Percentiles rank a stretch among this genome's conserved stretches.
These are phyloP conservation scores for Neurospora pannonica DNA, from an alignment of 495 filamentous ascomycete genomes.

Conservation along the genomic window DNA sequence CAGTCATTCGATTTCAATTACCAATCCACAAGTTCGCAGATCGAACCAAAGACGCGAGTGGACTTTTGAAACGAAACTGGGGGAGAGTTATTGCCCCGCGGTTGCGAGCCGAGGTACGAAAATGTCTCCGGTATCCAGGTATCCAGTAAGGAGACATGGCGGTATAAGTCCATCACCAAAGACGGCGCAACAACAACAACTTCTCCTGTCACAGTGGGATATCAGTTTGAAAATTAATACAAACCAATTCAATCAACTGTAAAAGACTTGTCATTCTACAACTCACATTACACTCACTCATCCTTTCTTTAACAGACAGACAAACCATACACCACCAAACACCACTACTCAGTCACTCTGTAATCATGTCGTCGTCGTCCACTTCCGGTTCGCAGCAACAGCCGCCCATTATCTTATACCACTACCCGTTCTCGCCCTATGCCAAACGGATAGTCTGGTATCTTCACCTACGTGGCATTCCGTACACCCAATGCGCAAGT, in stretches of 20 bases:
- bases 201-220: too few relatives aligned
- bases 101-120: not conserved
- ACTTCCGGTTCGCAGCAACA: slow-evolving; percentile 4
- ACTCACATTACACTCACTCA: not conserved
- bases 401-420: slow-evolving; percentile 41
- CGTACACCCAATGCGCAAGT: slow-evolving; percentile 48
- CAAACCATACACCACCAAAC: not conserved
- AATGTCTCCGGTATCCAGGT: not conserved
- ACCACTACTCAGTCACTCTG: not conserved
- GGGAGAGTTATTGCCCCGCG: not conserved
- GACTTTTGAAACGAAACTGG: not conserved
- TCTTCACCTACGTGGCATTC: slow-evolving; percentile 46
- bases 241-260: not conserved
- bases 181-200: not conserved
- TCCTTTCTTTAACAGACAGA: not conserved
- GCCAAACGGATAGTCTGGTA: slow-evolving; percentile 51
- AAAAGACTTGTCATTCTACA: not conserved
- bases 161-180: not conserved
- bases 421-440: slow-evolving; percentile 50
- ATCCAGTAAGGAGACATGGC: not conserved
- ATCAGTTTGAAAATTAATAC: too few relatives aligned
- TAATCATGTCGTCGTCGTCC: not conserved
- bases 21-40: not conserved
- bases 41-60: not conserved
- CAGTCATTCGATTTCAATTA: not conserved